Percentiles rank a stretch among this genome's conserved stretches.
phyloP scores from a whole-genome alignment of 495 filamentous ascomycete genomes.

The Aspergillus baeticus region DNA sequence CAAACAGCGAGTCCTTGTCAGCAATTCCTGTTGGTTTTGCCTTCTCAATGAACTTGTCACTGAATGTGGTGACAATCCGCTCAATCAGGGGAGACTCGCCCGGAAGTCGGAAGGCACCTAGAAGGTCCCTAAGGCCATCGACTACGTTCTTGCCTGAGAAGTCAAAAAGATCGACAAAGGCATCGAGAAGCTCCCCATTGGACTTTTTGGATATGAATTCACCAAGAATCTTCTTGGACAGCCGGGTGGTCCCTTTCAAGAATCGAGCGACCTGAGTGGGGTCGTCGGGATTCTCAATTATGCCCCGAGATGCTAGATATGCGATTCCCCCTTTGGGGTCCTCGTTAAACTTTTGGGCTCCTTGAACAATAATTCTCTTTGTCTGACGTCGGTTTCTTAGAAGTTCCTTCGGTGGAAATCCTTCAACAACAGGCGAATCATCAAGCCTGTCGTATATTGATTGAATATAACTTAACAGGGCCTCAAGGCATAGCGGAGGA shows the following conservation, averaged over 20 bases:
- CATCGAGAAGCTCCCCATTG: conserved; percentile 76
- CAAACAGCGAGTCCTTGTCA: conserved; percentile 84
- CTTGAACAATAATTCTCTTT: conserved; percentile 87
- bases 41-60: conserved; percentile 80
- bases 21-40: conserved; percentile 71
- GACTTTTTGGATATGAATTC: conserved; percentile 89
- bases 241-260: conserved; percentile 75
- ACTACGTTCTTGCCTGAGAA: conserved; percentile 85
- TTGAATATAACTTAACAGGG: conserved; percentile 85
- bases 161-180: conserved; percentile 82
- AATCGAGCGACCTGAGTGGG: conserved; percentile 75
- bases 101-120: conserved; percentile 91
- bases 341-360: conserved; percentile 91
- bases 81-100: conserved; percentile 93
- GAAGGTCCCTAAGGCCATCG: conserved; percentile 80
- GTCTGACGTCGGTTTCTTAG: conserved; percentile 69
- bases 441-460: conserved; percentile 86
- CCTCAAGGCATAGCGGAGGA: conserved; percentile 89
- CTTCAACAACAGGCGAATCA: conserved; percentile 60
- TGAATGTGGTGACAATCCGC: conserved; percentile 82
- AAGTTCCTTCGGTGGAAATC: conserved; percentile 61
- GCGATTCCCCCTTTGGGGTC: conserved; percentile 86
- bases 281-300: conserved; percentile 75
- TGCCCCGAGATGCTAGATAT: conserved; percentile 76
- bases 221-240: conserved; percentile 88